Evolutionary conservation across 495 filamentous ascomycete species (phyloP).

Genomic region (Neurospora sublineolata): DNA sequence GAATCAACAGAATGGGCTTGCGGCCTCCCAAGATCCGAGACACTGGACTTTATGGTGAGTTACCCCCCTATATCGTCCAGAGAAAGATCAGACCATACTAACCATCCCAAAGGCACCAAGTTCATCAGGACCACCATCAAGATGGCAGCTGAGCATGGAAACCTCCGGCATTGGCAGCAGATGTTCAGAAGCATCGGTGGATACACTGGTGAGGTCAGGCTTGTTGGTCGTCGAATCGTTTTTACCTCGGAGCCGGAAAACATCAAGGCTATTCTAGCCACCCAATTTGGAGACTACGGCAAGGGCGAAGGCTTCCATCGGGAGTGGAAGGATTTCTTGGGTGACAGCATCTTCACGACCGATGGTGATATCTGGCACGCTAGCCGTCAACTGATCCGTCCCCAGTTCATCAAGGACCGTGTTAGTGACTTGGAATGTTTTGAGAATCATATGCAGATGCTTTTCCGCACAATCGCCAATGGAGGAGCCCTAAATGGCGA

Average conservation of each 20-base stretch:
- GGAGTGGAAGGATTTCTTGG: constrained; percentile 63
- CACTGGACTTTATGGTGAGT: constrained; percentile 22
- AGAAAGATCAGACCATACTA: constrained; percentile 12
- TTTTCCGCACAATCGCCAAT: constrained; percentile 47
- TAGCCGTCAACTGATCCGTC: constrained; percentile 65
- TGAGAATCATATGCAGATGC: constrained; percentile 59
- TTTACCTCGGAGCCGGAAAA: constrained; percentile 72
- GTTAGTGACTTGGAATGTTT: constrained; percentile 72
- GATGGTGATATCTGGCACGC: constrained; percentile 65
- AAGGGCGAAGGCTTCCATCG: constrained; percentile 59
- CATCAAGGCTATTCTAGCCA: constrained; percentile 73
- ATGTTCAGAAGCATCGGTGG: constrained; percentile 30
- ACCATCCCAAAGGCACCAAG: constrained; percentile 42
- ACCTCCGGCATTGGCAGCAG: constrained; percentile 48
- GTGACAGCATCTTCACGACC: constrained; percentile 69
- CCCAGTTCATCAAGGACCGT: constrained; percentile 74
- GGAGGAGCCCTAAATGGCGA: constrained; percentile 39
- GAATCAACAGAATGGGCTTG: constrained; percentile 29
- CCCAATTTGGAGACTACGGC: constrained; percentile 63
- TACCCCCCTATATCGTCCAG: not conserved
- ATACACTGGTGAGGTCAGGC: constrained; percentile 48
- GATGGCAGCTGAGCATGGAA: constrained; percentile 39
- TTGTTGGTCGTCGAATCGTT: constrained; percentile 46
- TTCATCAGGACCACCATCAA: constrained; percentile 41
- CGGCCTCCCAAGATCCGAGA: constrained; percentile 12